Evolutionary conservation across 768 basidiomycete species (phyloP).

Genomic region (Phanerochaete sordida): DNA sequence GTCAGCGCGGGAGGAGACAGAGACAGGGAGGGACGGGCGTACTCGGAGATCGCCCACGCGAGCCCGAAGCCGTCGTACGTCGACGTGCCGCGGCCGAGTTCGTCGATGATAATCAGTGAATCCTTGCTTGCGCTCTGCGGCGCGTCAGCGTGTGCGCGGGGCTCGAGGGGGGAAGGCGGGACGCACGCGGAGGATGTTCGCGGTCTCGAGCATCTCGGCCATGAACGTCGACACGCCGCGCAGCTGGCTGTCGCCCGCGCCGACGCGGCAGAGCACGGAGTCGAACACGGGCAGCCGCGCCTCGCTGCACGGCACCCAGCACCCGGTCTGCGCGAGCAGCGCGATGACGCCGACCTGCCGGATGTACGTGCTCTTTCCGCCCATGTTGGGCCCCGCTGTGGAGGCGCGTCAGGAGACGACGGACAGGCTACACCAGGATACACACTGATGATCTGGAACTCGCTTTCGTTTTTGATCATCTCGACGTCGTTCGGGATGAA

Average conservation of each 20-base stretch:
- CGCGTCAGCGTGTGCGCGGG: background rate
- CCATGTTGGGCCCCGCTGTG: constrained; percentile 95
- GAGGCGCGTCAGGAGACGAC: background rate
- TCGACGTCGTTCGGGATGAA: constrained; percentile 97
- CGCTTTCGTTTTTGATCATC: constrained; percentile 90
- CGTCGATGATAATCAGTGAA: constrained; percentile 96
- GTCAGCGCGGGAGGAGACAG: too few relatives aligned
- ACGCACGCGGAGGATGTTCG: constrained; percentile 83
- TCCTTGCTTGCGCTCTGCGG: constrained; percentile 83
- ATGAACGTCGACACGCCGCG: constrained; percentile 99
- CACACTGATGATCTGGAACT: constrained; percentile 93
- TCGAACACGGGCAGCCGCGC: constrained; percentile 92
- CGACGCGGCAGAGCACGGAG: constrained; percentile 91
- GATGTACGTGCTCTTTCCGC: constrained; percentile 97
- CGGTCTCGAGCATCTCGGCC: constrained; percentile 99
- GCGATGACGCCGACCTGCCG: constrained; percentile 95
- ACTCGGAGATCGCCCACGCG: constrained; percentile 99
- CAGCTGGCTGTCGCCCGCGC: constrained; percentile 95
- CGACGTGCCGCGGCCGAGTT: constrained; percentile 92
- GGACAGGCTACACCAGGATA: background rate
- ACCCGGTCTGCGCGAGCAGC: constrained; percentile 93
- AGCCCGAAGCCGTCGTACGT: constrained; percentile 98
- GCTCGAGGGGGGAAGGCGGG: too few relatives aligned
- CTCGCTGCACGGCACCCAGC: constrained; percentile 89
- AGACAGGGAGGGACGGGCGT: constrained; percentile 19